Base-by-base conservation (phyloP, 1,139 yeast species). In the Lipomyces yarrowii region DNA sequence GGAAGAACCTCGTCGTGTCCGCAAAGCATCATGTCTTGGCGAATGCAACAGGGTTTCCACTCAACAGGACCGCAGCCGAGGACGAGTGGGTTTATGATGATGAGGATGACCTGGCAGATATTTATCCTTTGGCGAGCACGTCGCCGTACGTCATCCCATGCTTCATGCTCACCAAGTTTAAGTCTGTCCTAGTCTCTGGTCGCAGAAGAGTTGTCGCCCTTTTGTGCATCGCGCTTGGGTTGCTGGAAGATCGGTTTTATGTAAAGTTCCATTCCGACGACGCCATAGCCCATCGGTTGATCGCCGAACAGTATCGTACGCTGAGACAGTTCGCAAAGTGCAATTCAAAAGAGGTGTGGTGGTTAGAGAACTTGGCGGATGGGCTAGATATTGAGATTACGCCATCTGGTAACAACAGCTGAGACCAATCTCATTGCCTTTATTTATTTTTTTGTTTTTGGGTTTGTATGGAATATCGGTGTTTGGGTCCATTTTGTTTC, bases 91-190 rank as follows among this genome's bases (percentile, higher is more conserved):
- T 92, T 11, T 61, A 64, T 54, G 58, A 98, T 75, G 93, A 91
- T 79, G 97, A 92, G 78, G 88, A 88, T 26, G 92, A 90, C 67
- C 87, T 93, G 62, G 84, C 88, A 0, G 97, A 91, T 75, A 78
- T 93, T 72, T 93, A 90, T 77, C 98, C 98, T 0, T 91, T 92
- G 21, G 87, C 89, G 64, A 84, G 87, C 59, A 85, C 86, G 67
- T 90, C 97, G 0, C 97, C 98, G 0, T 93, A 92, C 77, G 82
- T 91, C 11, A 30, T 63, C 33, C 56, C 68, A 23, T 21, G 30
- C 18, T 65, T 59, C 56, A 56, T 63, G 64, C 57, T 65, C 11
- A 30, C 55, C n/a, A 63, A 63, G 42, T 35, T 65, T n/a, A 65
- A 65, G 58, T 15, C 61, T 13, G 57, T 18, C n/a, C 59, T 46